Evolutionary conservation across 2,329 filamentous ascomycete species (phyloP), one percentile per base, ranked within the genome.

Genomic region (Hypoxylon sp.): DNA sequence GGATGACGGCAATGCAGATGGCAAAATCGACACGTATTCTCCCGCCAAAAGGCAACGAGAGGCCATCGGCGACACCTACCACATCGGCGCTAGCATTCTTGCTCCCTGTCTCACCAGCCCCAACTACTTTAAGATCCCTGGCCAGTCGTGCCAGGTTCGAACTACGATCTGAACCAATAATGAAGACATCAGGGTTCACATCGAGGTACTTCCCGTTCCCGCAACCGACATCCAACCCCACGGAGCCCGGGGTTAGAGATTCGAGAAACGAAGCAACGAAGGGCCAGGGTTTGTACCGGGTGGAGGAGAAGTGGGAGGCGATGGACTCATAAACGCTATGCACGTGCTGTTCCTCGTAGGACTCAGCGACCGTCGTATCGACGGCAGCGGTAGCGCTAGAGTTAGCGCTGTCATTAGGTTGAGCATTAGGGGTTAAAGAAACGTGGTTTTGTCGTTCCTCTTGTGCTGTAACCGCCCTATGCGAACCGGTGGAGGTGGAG

Each of bases 161-260:
- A 74, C 89, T 97, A 84, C 94, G 88, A 83, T 98, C 96, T 62
- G 92, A 95, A 63, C 90, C 95, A 66, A 98, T 79, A 59, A 98
- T 91, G 82, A 92, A 94, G 53, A 97, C 82, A 74, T 88, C 81
- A 22, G 85, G 86, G 81, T 97, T 97, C 63, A 97, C 92, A 67
- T 87, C 84, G 67, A 98, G 84, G 79, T 98, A 98, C 84, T 98
- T 98, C 73, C 96, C 96, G 82, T 99, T 99, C 66, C 96, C 96
- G 81, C 96, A 98, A 67, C 96, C 96, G 63, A 98, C 86, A 80
- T 99, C 96, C 33, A 97, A 85, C 9, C 96, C 96, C 62, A 98
- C 82, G 54, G 92, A 87, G 26, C 94, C 95, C 11, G 89, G 82
- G 0, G 85, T 78, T 52, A 92, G 87, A 33, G 84, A 82, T 54